A percentile compares a stretch with the other conserved stretches of the same genome.
Conservation (phyloP, 2,329 filamentous ascomycete genomes). For the Neofusicoccum umdonicola region DNA sequence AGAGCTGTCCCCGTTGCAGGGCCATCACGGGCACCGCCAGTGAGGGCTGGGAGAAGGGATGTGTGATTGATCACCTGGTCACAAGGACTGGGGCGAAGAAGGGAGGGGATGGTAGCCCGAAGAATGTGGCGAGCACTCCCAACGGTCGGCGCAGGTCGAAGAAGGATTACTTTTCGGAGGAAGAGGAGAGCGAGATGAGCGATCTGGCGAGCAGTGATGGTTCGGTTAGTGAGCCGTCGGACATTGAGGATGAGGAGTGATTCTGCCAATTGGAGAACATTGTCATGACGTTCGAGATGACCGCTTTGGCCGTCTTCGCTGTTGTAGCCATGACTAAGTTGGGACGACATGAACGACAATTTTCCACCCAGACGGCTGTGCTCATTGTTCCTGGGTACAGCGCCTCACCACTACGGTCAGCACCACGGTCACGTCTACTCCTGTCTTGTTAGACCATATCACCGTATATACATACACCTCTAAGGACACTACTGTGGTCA, state of each 20-base stretch:
- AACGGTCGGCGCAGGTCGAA: background rate
- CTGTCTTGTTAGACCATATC: too few relatives aligned
- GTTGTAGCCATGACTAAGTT: too few relatives aligned
- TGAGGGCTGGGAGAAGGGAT: slow-evolving; percentile 62
- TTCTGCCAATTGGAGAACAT: too few relatives aligned
- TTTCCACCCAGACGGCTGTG: too few relatives aligned
- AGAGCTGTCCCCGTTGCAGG: slow-evolving; percentile 58
- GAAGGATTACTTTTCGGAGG: background rate
- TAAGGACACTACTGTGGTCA: too few relatives aligned
- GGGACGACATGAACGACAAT: too few relatives aligned
- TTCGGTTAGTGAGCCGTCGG: background rate
- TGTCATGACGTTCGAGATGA: too few relatives aligned
- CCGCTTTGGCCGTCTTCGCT: too few relatives aligned
- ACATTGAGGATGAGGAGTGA: slow-evolving; percentile 9
- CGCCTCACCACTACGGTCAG: too few relatives aligned
- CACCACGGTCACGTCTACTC: too few relatives aligned
- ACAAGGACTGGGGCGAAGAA: slow-evolving; percentile 57
- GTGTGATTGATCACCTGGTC: slow-evolving; percentile 63
- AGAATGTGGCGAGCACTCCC: background rate
- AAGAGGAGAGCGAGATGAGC: slow-evolving; percentile 11
- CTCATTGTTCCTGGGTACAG: too few relatives aligned
- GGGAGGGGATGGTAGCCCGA: slow-evolving; percentile 25
- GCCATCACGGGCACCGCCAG: slow-evolving; percentile 61
- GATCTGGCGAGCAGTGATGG: slow-evolving; percentile 8
- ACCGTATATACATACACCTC: too few relatives aligned